phyloP scores from a whole-genome alignment of 805 yeast species.

The Kodamaea jinghongensis region DNA sequence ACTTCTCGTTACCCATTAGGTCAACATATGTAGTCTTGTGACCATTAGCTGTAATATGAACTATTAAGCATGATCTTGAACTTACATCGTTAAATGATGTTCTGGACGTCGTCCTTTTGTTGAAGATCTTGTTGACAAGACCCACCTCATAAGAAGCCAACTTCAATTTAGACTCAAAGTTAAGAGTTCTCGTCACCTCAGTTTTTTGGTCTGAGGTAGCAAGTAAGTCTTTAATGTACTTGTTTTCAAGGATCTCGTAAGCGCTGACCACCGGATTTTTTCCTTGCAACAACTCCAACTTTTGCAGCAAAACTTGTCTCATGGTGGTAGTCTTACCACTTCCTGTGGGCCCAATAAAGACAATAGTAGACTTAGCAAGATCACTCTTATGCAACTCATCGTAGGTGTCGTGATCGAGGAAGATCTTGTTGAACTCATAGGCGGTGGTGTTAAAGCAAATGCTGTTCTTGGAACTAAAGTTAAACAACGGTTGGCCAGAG shows the following conservation, averaged over 20 bases:
- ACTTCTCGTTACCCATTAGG: constrained; percentile 30
- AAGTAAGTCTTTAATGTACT: constrained; percentile 24
- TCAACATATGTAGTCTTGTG: constrained; percentile 24
- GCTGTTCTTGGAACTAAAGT: constrained; percentile 11
- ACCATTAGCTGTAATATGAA: constrained; percentile 21
- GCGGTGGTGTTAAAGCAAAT: constrained; percentile 19
- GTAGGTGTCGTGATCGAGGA: neutral
- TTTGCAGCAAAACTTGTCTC: constrained; percentile 16
- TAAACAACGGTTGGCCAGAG: constrained; percentile 3
- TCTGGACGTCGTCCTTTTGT: constrained; percentile 18
- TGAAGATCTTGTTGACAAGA: constrained; percentile 16
- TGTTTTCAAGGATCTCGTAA: constrained; percentile 28
- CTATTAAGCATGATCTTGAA: constrained; percentile 26
- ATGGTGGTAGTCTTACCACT: constrained; percentile 34
- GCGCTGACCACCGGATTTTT: constrained; percentile 19
- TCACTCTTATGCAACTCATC: constrained; percentile 4
- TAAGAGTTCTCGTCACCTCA: constrained; percentile 8
- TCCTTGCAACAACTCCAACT: constrained; percentile 9
- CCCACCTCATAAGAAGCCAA: constrained; percentile 3
- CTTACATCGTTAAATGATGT: constrained; percentile 20
- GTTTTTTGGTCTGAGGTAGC: constrained; percentile 11
- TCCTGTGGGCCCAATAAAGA: constrained; percentile 30
- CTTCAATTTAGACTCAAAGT: constrained; percentile 16
- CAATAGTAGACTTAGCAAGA: constrained; percentile 12
- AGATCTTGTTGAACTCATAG: constrained; percentile 24